Conservation (phyloP, 208 protist species). For the Naegleria lovaniensis region DNA sequence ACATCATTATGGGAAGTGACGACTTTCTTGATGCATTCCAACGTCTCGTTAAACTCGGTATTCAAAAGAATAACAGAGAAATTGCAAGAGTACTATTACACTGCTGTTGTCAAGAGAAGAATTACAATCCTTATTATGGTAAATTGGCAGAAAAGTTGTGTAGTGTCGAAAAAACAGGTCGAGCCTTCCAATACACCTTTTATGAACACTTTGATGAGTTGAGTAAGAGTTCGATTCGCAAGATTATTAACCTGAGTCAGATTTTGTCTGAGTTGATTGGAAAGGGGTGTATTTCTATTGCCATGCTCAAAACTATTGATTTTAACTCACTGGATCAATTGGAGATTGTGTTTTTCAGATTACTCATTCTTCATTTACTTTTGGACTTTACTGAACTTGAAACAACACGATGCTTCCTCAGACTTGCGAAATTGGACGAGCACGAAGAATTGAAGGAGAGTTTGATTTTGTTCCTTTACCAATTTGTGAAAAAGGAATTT, state of each 20-base stretch:
- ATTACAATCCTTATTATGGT: slow-evolving; percentile 7
- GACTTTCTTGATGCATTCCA: slow-evolving; percentile 19
- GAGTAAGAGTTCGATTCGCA: background rate
- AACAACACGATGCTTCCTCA: background rate
- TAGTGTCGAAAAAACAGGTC: background rate
- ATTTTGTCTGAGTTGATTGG: background rate
- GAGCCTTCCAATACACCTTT: slow-evolving; percentile 13
- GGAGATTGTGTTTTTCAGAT: background rate
- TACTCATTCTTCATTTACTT: background rate
- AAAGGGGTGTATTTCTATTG: background rate
- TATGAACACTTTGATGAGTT: slow-evolving; percentile 11
- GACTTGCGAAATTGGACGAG: background rate
- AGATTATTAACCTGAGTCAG: background rate
- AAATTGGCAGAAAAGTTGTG: background rate
- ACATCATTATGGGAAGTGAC: slow-evolving; percentile 3
- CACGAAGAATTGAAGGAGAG: background rate
- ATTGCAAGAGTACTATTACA: slow-evolving; percentile 9
- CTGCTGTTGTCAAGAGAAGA: slow-evolving; percentile 20
- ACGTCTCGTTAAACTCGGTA: slow-evolving; percentile 1
- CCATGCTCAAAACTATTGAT: background rate
- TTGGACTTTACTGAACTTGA: background rate
- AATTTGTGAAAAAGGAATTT: slow-evolving; percentile 17
- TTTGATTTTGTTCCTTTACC: background rate
- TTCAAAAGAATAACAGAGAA: slow-evolving; percentile 19
- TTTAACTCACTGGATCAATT: background rate